A percentile compares a stretch with the other conserved stretches of the same genome.
phyloP scores from a whole-genome alignment of 768 basidiomycete genomes.

The Suillus paluster region DNA sequence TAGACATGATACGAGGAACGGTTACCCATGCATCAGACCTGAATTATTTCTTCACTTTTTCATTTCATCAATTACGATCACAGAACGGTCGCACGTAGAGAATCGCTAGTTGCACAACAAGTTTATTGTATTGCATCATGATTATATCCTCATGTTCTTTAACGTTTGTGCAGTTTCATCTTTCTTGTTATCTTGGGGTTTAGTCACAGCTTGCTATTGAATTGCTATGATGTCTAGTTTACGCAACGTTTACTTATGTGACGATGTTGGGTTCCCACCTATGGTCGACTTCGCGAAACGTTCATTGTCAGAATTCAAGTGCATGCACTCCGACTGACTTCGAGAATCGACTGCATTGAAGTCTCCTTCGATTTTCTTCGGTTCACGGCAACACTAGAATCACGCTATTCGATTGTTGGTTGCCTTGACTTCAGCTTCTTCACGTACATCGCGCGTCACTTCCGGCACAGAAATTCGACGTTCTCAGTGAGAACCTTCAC shows the following conservation, averaged over 20 bases:
- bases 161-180: slow-evolving; percentile 4
- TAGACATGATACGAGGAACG: slow-evolving; percentile 24
- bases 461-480: too few species aligned
- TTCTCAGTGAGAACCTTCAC: too few species aligned
- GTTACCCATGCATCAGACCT: slow-evolving; percentile 5
- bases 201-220: background rate
- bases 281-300: too few species aligned
- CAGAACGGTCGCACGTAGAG: background rate
- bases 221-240: slow-evolving; percentile 8
- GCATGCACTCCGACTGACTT: too few species aligned
- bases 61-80: background rate
- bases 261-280: background rate
- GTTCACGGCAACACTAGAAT: too few species aligned
- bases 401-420: too few species aligned
- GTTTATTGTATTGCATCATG: slow-evolving; percentile 8
- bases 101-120: background rate
- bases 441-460: too few species aligned
- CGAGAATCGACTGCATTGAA: too few species aligned
- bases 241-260: background rate
- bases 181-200: slow-evolving; percentile 6
- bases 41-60: slow-evolving; percentile 8
- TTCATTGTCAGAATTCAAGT: too few species aligned
- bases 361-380: too few species aligned
- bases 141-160: slow-evolving; percentile 2
- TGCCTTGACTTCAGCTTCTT: too few species aligned